Percentiles rank a stretch among this genome's conserved stretches.
phyloP scores from a whole-genome alignment of 139 green algal species.

The Closterium sp. region DNA sequence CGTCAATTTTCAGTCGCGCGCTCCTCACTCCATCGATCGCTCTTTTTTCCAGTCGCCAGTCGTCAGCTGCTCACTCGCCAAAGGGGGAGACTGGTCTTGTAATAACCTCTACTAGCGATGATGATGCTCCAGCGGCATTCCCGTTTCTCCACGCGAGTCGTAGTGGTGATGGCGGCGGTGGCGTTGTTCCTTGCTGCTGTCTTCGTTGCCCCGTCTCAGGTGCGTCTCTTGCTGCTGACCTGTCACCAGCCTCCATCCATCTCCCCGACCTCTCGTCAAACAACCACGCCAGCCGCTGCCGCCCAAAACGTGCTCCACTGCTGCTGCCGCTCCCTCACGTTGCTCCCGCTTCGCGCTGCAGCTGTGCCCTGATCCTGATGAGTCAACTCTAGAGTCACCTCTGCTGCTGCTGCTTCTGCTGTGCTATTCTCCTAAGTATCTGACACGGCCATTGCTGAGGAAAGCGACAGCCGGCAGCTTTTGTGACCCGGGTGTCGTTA shows the following conservation, averaged over 20 bases:
- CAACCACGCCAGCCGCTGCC: not conserved
- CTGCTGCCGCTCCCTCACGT: too few relatives aligned
- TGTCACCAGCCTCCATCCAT: too few relatives aligned
- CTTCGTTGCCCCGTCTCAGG: not conserved
- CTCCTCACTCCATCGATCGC: not conserved
- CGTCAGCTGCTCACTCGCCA: not conserved
- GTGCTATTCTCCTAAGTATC: too few relatives aligned
- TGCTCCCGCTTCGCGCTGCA: too few relatives aligned
- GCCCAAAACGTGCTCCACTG: not conserved
- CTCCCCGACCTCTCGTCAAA: too few relatives aligned
- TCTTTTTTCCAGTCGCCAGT: not conserved
- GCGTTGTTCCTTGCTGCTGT: not conserved
- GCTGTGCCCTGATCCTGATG: too few relatives aligned
- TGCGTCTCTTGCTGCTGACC: not conserved
- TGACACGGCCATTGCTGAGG: not conserved
- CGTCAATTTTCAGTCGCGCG: not conserved
- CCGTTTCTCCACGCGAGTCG: not conserved
- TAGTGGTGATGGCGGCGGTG: not conserved
- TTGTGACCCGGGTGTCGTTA: not conserved
- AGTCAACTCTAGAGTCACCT: too few relatives aligned
- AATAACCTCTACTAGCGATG: not conserved
- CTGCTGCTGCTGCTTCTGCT: too few relatives aligned
- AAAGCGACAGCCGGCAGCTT: not conserved
- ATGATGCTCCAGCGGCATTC: not conserved
- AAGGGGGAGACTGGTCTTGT: too few relatives aligned